These are phyloP conservation scores for Ceriops tagal DNA, from an alignment of 345 rosid genomes.

Conservation along the genomic window DNA sequence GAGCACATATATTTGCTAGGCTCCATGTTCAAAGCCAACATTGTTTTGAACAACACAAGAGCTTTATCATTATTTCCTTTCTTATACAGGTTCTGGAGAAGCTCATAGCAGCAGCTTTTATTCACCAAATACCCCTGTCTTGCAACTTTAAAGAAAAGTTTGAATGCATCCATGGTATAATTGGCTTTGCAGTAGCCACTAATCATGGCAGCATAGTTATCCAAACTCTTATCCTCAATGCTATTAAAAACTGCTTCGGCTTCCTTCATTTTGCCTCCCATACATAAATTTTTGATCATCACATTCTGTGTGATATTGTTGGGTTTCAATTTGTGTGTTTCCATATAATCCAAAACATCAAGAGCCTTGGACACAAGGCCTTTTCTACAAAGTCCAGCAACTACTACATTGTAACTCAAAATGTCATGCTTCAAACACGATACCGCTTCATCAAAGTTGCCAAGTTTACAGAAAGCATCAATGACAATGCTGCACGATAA, in stretches of 20 bases:
- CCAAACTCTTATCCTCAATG: neutral
- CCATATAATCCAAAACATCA: neutral
- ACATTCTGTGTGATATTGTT: neutral
- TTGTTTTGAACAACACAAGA: neutral
- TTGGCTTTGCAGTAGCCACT: neutral
- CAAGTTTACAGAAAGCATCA: neutral
- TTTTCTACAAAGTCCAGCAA: conserved; percentile 1
- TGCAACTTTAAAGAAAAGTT: neutral
- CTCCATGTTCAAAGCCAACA: neutral
- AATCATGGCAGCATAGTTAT: conserved; percentile 4
- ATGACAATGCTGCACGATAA: neutral
- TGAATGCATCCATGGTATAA: neutral
- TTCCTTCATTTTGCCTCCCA: neutral
- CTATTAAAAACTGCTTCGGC: neutral
- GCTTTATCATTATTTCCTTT: neutral
- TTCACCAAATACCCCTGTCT: neutral
- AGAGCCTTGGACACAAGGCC: neutral
- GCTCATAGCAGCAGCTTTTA: neutral
- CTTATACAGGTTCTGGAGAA: neutral
- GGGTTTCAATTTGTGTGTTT: neutral
- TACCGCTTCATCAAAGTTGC: neutral
- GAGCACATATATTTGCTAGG: neutral
- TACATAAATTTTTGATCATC: neutral
- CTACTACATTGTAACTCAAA: neutral
- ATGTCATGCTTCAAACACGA: neutral